Conservation (phyloP, 148 eudicot species). For the Nyssa sinensis region DNA sequence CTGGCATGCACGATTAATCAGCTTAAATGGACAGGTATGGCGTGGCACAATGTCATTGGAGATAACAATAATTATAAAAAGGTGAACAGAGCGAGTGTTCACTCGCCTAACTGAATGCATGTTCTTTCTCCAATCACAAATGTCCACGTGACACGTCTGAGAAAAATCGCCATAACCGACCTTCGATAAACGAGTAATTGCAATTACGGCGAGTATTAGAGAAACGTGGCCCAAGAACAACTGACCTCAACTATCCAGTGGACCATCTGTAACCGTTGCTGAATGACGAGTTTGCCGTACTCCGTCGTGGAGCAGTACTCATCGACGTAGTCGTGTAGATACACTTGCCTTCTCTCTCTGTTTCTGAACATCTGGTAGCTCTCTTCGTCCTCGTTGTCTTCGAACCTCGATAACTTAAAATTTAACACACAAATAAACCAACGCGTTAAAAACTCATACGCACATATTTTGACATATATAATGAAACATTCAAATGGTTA, state of each 20-base stretch:
- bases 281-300: constrained; percentile 61
- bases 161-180: background rate
- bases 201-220: background rate
- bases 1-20: too few species aligned
- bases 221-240: background rate
- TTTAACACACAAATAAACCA: background rate
- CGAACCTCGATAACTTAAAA: constrained; percentile 49
- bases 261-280: constrained; percentile 83
- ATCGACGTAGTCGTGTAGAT: constrained; percentile 64
- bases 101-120: background rate
- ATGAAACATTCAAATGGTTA: background rate
- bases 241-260: constrained; percentile 93
- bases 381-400: constrained; percentile 68
- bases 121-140: background rate
- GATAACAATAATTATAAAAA: background rate
- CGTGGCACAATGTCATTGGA: background rate
- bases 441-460: background rate
- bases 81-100: background rate
- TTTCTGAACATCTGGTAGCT: constrained; percentile 61
- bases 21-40: background rate
- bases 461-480: background rate
- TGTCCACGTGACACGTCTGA: background rate
- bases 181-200: constrained; percentile 3
- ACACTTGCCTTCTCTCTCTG: constrained; percentile 76
- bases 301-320: constrained; percentile 61